Evolutionary conservation across 345 rosid genomes (phyloP).

Genomic region (Kernera saxatilis): DNA sequence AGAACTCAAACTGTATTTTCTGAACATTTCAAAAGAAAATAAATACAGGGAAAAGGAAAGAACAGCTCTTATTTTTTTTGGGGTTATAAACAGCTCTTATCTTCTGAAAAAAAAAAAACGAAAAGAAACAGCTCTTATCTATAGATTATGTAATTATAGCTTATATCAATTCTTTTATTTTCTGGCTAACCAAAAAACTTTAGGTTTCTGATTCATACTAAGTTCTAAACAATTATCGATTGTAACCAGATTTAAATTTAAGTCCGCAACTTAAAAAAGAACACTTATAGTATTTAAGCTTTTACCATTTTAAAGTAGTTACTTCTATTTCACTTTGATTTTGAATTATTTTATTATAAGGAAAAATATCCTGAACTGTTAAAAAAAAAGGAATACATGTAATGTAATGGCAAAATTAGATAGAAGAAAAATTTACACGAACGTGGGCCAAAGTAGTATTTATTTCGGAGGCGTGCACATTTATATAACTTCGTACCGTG

Average conservation of each 20-base stretch:
- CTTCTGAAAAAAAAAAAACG: background rate
- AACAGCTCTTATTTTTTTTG: background rate
- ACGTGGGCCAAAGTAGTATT: background rate
- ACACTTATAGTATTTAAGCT: background rate
- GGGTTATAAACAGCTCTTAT: slow-evolving; percentile 24
- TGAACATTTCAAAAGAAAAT: slow-evolving; percentile 4
- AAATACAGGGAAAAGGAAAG: slow-evolving; percentile 4
- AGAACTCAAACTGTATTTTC: slow-evolving; percentile 19
- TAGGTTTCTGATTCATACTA: background rate
- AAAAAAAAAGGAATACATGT: background rate
- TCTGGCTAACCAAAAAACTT: background rate
- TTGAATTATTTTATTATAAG: background rate
- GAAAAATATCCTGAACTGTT: background rate
- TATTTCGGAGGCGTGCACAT: background rate
- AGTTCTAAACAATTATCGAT: background rate
- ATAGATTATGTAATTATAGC: background rate
- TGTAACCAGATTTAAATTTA: background rate
- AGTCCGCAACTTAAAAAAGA: background rate
- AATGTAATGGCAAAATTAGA: background rate
- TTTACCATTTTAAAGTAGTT: background rate
- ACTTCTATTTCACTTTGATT: background rate
- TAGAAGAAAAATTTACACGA: background rate
- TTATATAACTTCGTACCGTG: background rate
- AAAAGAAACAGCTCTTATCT: slow-evolving; percentile 13
- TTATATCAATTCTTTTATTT: background rate